Conservation (phyloP, 495 filamentous ascomycete genomes). For the Lichenothelia convexa region DNA sequence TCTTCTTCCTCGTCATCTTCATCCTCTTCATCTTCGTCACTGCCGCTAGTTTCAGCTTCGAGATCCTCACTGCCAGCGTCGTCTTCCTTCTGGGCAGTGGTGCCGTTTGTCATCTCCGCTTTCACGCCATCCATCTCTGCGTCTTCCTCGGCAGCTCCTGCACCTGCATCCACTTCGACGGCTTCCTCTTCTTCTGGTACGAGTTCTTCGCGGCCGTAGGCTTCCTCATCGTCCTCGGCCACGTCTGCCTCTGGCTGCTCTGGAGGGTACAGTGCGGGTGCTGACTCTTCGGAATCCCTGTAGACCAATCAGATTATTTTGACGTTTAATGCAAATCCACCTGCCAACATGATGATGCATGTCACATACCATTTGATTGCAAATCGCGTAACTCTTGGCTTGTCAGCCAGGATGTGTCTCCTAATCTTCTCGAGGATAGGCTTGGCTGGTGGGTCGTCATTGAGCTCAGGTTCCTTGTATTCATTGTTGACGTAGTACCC, state of each 20-base stretch:
- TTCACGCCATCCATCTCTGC: constrained; percentile 42
- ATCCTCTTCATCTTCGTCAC: constrained; percentile 70
- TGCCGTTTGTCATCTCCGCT: constrained; percentile 43
- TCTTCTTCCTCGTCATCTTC: constrained; percentile 45
- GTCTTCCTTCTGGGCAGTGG: constrained; percentile 43
- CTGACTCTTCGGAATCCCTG: constrained; percentile 92
- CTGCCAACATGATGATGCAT: not conserved
- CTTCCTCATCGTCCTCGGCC: constrained; percentile 60
- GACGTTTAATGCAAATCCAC: not conserved
- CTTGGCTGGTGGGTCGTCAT: constrained; percentile 73
- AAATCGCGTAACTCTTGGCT: constrained; percentile 90
- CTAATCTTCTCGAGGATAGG: constrained; percentile 79
- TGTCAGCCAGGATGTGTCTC: constrained; percentile 85
- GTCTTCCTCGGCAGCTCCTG: constrained; percentile 40
- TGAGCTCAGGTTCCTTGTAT: constrained; percentile 81
- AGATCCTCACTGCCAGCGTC: constrained; percentile 90
- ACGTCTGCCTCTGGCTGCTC: constrained; percentile 91
- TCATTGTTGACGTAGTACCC: constrained; percentile 99
- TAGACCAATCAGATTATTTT: constrained; percentile 1
- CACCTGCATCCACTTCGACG: constrained; percentile 24
- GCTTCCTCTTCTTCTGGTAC: constrained; percentile 39
- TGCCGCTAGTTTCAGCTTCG: constrained; percentile 77
- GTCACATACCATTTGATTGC: constrained; percentile 94
- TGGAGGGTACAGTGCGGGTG: constrained; percentile 86
- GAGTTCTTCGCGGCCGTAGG: constrained; percentile 75